A percentile compares a stretch with the other conserved stretches of the same genome.
These are phyloP conservation scores for Neurospora sp. DNA, from an alignment of 2,329 filamentous ascomycete species.

Conservation along the genomic window DNA sequence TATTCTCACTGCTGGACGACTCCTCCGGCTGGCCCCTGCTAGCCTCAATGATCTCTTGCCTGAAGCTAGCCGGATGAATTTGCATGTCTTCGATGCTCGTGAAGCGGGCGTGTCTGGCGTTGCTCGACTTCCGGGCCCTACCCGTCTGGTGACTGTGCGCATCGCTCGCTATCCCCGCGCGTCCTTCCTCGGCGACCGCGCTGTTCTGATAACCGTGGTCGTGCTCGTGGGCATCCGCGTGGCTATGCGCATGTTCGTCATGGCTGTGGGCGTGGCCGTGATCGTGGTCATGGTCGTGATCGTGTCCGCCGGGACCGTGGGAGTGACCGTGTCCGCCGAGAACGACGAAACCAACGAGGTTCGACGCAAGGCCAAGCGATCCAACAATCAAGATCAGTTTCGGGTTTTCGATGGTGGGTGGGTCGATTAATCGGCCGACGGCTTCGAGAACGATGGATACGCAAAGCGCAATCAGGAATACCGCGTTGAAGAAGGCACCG, in stretches of 20 bases:
- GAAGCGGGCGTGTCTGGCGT: slow-evolving; percentile 45
- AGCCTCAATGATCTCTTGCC: slow-evolving; percentile 87
- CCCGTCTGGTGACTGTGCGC: slow-evolving; percentile 25
- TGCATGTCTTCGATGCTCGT: slow-evolving; percentile 63
- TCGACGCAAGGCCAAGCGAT: slow-evolving; percentile 74
- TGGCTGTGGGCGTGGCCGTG: slow-evolving; percentile 18
- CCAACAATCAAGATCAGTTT: slow-evolving; percentile 85
- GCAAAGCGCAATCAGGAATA: slow-evolving; percentile 93
- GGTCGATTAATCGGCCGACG: slow-evolving; percentile 82
- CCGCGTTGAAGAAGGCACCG: slow-evolving; percentile 91
- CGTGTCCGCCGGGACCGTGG: slow-evolving; percentile 51
- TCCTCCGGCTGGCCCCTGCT: slow-evolving; percentile 52
- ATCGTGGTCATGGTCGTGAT: slow-evolving; percentile 31
- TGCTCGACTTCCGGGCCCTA: slow-evolving; percentile 34
- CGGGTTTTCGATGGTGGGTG: slow-evolving; percentile 77
- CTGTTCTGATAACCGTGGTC: slow-evolving; percentile 23
- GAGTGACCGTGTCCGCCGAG: slow-evolving; percentile 89
- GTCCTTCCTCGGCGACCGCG: slow-evolving; percentile 40
- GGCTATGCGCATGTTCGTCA: slow-evolving; percentile 1
- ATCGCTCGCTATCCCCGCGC: slow-evolving; percentile 32
- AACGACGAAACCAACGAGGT: slow-evolving; percentile 78
- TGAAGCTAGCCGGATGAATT: slow-evolving; percentile 81
- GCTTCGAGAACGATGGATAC: slow-evolving; percentile 95
- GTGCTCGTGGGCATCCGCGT: slow-evolving; percentile 12
- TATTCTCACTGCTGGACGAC: slow-evolving; percentile 39